Evolutionary conservation across 1,284 basidiomycete species (phyloP), one percentile per base, ranked within the genome.

Genomic region (Ceratobasidium sp.): DNA sequence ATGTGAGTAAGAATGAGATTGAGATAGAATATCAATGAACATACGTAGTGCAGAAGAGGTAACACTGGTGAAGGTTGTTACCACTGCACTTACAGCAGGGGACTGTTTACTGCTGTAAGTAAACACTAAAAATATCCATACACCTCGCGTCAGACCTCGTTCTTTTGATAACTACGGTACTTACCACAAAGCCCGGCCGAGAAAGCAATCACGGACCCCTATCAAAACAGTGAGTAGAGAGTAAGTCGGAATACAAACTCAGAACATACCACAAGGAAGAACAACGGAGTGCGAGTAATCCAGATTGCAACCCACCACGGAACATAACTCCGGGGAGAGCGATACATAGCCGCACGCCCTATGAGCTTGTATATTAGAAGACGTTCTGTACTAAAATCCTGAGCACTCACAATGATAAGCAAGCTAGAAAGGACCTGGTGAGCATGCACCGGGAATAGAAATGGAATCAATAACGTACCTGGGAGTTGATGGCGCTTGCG

Each of bases 231-330:
- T 69, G n/a, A 3, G 44, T 18, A n/a, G 9, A 43, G 16, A 35
- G 26, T 1, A 3, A n/a, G 26, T 8, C 13, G n/a, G 38, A 13
- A 13, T 21, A 28, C 13, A 49, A 32, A 23, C 26, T n/a, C 6
- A 47, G 2, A 4, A 64, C 62, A 1, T 47, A 64, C 59, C 30
- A 73, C 62, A 28, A 73, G 61, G 30, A 63, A 71, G 57, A 73
- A 64, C 16, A 76, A 54, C 14, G 75, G 75, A 7, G 74, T 75
- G n/a, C 73, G 72, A 13, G 73, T 75, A 46, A 92, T 91, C 90
- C 90, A 92, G 74, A 91, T 91, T 67, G 89, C 80, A 30, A 91
- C 89, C 89, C 90, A 91, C 73, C 90, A 91, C 0, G 90, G 90
- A n/a, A 91, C 89, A 72, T 88, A 86, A 79, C 87, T 83, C 57